Base-by-base conservation (phyloP, 352 stramenopile genomes). In the Blastocystis hominis region DNA sequence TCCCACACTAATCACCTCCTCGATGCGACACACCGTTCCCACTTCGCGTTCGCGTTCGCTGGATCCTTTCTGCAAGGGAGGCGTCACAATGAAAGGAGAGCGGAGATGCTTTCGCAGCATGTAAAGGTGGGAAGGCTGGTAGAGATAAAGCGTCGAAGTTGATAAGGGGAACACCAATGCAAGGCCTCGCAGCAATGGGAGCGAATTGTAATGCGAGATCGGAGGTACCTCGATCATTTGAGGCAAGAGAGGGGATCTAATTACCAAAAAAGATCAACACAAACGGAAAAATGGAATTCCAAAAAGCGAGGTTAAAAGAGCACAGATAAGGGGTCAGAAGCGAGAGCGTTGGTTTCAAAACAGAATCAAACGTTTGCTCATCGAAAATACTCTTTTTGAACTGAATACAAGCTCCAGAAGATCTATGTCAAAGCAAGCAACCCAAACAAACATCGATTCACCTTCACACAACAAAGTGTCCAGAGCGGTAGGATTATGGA, bases 21-120 rank as follows among this genome's bases (percentile, higher is more conserved):
- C 70, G 2, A 80, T 30, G 40, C 47, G 70, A 20, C 70, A 80
- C 15, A 80, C 47, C 13, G 70, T 80, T 17, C 70, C 70, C 4
- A 80, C 6, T 0, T 63, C 47, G 24, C 24, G 24, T 30, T 30
- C 24, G 5, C 15, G 70, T 20, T 5, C 30, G 0, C 3, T 44
- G 30, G 36, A 15, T 34, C 62, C 62, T 38, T 68, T 24, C 5
- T 61, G 68, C 5, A 36, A 38, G 1, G 70, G 70, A 0, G 70
- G 70, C 17, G 70, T 80, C 17, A 80, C 24, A 47, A 80, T 80
- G 30, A 80, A 80, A 6, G 47, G 34, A 4, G 47, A 62, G 30
- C 47, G 70, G 7, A 80, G 70, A 36, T 80, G n/a, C 47, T 80
- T 80, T 36, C 54, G 70, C 5, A 80, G 54, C 70, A 80, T 80